Percentiles rank a stretch among this genome's conserved stretches.
phyloP scores from a whole-genome alignment of 1,284 basidiomycete genomes.

The Tilletia setariae region DNA sequence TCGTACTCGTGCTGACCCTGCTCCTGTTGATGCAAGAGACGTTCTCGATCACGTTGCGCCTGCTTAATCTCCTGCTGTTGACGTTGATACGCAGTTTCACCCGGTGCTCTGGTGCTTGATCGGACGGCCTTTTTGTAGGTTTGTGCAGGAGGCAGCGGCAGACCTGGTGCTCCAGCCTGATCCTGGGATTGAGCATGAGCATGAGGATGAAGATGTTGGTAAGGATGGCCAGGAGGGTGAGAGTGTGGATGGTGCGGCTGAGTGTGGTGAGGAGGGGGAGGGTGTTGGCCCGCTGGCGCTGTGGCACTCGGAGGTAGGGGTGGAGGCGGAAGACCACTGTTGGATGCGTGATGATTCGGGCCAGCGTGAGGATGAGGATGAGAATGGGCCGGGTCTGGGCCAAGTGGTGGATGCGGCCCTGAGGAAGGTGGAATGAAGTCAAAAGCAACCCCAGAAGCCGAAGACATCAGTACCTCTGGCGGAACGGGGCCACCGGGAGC shows the following conservation, averaged over 20 bases:
- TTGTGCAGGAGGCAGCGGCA: neutral
- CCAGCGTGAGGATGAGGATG: neutral
- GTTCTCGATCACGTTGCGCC: neutral
- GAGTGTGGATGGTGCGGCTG: conserved; percentile 2
- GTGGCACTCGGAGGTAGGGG: neutral
- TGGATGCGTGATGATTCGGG: neutral
- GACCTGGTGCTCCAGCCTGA: neutral
- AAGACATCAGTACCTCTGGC: neutral
- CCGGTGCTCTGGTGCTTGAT: conserved; percentile 3
- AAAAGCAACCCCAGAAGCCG: conserved; percentile 20
- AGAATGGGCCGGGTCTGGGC: neutral
- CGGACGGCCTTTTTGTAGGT: conserved; percentile 4
- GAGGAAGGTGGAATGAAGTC: neutral
- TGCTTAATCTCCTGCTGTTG: conserved; percentile 10
- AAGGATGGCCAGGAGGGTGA: neutral
- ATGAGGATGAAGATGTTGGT: neutral
- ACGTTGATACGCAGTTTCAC: conserved; percentile 9
- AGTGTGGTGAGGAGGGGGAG: neutral
- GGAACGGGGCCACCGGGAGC: neutral
- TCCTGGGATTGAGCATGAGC: neutral
- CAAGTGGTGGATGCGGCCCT: neutral
- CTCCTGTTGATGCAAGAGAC: neutral
- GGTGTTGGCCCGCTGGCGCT: neutral
- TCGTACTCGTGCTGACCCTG: neutral
- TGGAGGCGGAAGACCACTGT: neutral